These are phyloP conservation scores for Scopulariopsis brevicaulis DNA, from an alignment of 2,329 filamentous ascomycete species.

Conservation along the genomic window DNA sequence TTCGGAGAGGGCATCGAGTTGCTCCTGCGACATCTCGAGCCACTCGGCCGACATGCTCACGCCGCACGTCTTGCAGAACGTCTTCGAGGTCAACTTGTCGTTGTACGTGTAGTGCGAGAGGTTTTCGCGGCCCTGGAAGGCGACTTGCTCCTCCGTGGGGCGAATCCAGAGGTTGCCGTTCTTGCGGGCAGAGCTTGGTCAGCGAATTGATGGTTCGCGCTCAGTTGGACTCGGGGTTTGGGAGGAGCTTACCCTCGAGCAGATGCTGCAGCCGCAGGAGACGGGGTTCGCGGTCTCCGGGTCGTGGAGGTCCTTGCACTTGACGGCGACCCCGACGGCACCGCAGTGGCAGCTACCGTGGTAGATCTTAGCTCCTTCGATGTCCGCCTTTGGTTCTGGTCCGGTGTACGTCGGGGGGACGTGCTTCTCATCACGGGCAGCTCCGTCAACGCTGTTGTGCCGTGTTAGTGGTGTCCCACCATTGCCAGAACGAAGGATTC, in stretches of 20 bases:
- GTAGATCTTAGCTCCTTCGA: constrained; percentile 27
- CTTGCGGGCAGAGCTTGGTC: background rate
- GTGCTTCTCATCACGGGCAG: background rate
- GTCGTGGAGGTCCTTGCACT: constrained; percentile 27
- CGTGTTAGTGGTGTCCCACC: background rate
- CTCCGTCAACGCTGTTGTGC: background rate
- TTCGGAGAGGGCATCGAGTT: constrained; percentile 18
- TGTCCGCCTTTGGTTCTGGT: constrained; percentile 21
- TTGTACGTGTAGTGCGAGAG: constrained; percentile 28
- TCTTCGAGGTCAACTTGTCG: constrained; percentile 20
- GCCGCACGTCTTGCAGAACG: constrained; percentile 37
- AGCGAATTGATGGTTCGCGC: background rate
- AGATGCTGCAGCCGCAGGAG: constrained; percentile 39
- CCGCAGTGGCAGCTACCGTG: constrained; percentile 43
- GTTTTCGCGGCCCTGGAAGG: constrained; percentile 23
- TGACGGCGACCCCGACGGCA: constrained; percentile 29
- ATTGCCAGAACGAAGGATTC: no score
- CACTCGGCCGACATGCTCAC: constrained; percentile 24
- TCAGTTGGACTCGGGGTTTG: background rate
- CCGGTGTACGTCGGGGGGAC: constrained; percentile 20
- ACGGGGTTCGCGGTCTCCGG: constrained; percentile 11
- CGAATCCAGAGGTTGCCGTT: constrained; percentile 31
- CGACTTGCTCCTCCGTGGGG: constrained; percentile 23
- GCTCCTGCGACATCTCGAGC: constrained; percentile 19
- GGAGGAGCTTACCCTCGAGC: constrained; percentile 23